Percentiles rank a stretch among this genome's conserved stretches.
phyloP scores from a whole-genome alignment of 2,329 filamentous ascomycete species.

The Neospermospora avenae region DNA sequence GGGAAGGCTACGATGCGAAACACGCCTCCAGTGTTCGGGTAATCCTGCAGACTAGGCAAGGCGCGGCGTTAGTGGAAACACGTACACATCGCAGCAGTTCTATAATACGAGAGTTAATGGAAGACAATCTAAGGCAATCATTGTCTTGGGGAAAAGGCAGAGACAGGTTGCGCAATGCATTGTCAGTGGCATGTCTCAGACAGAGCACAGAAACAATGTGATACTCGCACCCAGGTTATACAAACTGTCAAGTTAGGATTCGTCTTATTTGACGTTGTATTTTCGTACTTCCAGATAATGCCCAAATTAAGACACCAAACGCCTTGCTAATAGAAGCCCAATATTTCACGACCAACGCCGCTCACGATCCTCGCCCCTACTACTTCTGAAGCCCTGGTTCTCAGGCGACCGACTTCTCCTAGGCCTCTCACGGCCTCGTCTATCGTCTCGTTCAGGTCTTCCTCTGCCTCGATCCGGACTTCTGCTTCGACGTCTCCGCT shows the following conservation, averaged over 20 bases:
- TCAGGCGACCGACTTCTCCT: conserved; percentile 24
- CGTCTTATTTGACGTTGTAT: no score
- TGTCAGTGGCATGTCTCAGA: conserved; percentile 10
- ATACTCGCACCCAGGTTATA: no score
- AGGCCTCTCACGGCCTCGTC: conserved; percentile 16
- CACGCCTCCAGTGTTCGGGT: not conserved
- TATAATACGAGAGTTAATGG: not conserved
- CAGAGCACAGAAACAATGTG: conserved; percentile 2
- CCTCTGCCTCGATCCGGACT: conserved; percentile 32
- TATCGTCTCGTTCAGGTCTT: conserved; percentile 28
- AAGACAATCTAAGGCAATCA: not conserved
- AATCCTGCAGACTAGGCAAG: not conserved
- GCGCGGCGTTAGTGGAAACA: not conserved
- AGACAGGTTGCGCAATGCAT: not conserved
- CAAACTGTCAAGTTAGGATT: no score
- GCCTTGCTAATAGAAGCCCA: conserved; percentile 13
- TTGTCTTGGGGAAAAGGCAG: not conserved
- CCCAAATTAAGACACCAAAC: conserved; percentile 2
- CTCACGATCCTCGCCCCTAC: conserved; percentile 4
- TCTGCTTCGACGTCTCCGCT: conserved; percentile 30
- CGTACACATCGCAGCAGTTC: not conserved
- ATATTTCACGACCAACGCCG: not conserved
- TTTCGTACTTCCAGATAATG: no score
- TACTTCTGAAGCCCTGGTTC: conserved; percentile 7
- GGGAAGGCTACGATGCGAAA: conserved; percentile 16